phyloP scores from a whole-genome alignment of 768 basidiomycete genomes.

The Phylloporus arenicola region DNA sequence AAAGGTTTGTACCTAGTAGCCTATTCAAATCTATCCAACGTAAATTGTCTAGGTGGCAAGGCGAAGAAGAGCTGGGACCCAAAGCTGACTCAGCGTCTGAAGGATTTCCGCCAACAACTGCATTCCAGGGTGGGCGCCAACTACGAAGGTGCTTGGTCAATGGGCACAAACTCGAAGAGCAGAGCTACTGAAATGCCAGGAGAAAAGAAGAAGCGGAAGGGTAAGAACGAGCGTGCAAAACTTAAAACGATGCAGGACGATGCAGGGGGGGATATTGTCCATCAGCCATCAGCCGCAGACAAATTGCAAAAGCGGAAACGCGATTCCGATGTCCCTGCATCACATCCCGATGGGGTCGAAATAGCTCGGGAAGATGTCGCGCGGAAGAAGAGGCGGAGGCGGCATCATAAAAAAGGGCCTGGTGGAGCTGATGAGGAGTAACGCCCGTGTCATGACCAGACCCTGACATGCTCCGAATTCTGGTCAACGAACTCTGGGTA shows the following conservation, averaged over 20 bases:
- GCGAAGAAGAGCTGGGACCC: slow-evolving; percentile 50
- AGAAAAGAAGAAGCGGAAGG: slow-evolving; percentile 56
- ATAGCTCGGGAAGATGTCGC: slow-evolving; percentile 4
- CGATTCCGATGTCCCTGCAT: slow-evolving; percentile 13
- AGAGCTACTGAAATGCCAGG: slow-evolving; percentile 10
- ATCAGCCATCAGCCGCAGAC: not conserved
- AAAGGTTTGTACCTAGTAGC: slow-evolving; percentile 20
- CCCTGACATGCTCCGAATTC: too few species aligned
- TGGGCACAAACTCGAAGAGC: not conserved
- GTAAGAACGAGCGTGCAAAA: slow-evolving; percentile 64
- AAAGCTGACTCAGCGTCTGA: slow-evolving; percentile 56
- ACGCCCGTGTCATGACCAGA: slow-evolving; percentile 1
- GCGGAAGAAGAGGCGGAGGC: slow-evolving; percentile 36
- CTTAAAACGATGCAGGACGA: slow-evolving; percentile 33
- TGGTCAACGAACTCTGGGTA: not conserved
- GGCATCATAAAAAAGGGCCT: slow-evolving; percentile 36
- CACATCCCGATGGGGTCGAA: slow-evolving; percentile 9
- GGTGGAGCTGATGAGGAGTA: not conserved
- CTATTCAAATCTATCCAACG: not conserved
- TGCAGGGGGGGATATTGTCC: slow-evolving; percentile 1
- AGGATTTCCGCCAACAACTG: slow-evolving; percentile 67
- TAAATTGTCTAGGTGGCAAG: slow-evolving; percentile 14
- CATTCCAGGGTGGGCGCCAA: slow-evolving; percentile 33
- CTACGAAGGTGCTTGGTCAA: slow-evolving; percentile 18
- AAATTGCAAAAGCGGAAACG: slow-evolving; percentile 15